phyloP scores from a whole-genome alignment of 2,329 filamentous ascomycete genomes.

The Cercospora sp. region DNA sequence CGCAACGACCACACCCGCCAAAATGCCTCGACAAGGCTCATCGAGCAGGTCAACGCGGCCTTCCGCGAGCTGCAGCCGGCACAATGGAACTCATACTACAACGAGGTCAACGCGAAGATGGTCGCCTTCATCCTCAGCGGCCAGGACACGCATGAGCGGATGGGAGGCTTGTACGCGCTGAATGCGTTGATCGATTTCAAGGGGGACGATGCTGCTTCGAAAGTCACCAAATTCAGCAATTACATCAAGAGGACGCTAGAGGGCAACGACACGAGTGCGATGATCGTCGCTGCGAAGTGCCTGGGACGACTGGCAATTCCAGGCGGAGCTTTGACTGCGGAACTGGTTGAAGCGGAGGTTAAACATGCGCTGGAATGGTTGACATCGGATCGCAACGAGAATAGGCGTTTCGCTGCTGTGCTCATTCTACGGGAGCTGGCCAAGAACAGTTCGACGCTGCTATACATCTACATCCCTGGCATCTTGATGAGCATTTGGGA shows the following conservation, averaged over 20 bases:
- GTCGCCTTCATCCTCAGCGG: slow-evolving; percentile 78
- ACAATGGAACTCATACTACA: slow-evolving; percentile 72
- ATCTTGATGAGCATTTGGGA: slow-evolving; percentile 97
- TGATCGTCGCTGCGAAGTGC: slow-evolving; percentile 85
- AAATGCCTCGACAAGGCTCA: slow-evolving; percentile 34
- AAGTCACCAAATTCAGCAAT: slow-evolving; percentile 91
- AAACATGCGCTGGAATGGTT: slow-evolving; percentile 96
- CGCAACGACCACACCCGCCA: slow-evolving; percentile 34
- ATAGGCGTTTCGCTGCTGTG: slow-evolving; percentile 88
- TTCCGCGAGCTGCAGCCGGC: slow-evolving; percentile 71
- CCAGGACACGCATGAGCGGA: slow-evolving; percentile 80
- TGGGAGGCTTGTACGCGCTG: slow-evolving; percentile 88
- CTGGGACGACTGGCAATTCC: slow-evolving; percentile 88
- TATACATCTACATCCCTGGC: slow-evolving; percentile 93
- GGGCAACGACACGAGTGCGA: slow-evolving; percentile 86
- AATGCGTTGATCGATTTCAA: slow-evolving; percentile 95
- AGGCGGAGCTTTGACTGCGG: slow-evolving; percentile 89
- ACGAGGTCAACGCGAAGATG: slow-evolving; percentile 64
- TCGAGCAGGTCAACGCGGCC: slow-evolving; percentile 37
- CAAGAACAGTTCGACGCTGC: slow-evolving; percentile 87
- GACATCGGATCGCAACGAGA: slow-evolving; percentile 91
- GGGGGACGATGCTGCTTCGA: slow-evolving; percentile 86
- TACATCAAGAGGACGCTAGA: slow-evolving; percentile 85
- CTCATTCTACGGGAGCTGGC: slow-evolving; percentile 88
- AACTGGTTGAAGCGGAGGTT: slow-evolving; percentile 94